Conservation (phyloP, 2,329 filamentous ascomycete genomes). For the Calonectria leucothoes region DNA sequence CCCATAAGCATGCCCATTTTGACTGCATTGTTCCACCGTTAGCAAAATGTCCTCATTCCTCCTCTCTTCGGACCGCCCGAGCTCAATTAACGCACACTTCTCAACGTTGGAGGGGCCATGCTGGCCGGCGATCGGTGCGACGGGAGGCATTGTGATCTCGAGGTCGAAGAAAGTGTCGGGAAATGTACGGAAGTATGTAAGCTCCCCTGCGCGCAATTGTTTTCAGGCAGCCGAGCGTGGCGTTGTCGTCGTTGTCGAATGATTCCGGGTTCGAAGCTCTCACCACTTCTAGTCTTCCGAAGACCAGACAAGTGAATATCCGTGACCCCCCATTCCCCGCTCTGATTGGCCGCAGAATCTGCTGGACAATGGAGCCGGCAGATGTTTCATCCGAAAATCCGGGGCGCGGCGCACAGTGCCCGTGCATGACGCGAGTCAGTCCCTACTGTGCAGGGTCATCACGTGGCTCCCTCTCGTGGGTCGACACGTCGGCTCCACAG, state of each 20-base stretch:
- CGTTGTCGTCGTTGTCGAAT: background rate
- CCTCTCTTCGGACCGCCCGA: constrained; percentile 3
- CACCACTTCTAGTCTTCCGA: constrained; percentile 16
- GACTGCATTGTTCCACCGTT: constrained; percentile 39
- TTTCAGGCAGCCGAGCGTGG: background rate
- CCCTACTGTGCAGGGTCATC: constrained; percentile 45
- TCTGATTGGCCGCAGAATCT: constrained; percentile 41
- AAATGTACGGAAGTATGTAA: background rate
- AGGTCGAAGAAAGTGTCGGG: background rate
- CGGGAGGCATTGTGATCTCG: constrained; percentile 52
- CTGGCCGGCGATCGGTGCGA: constrained; percentile 54
- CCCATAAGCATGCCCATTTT: constrained; percentile 99
- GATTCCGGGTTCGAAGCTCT: constrained; percentile 21
- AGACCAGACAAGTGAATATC: background rate
- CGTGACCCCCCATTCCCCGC: background rate
- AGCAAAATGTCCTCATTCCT: constrained; percentile 23
- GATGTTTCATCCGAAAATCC: constrained; percentile 41
- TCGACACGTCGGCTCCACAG: constrained; percentile 40
- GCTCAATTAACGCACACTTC: constrained; percentile 56
- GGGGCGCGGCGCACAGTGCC: constrained; percentile 43
- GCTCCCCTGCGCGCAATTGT: background rate
- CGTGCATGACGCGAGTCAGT: constrained; percentile 8
- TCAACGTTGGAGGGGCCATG: constrained; percentile 65
- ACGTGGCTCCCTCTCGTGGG: constrained; percentile 50
- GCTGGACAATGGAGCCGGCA: constrained; percentile 33